Evolutionary conservation across 192 early-diverging fungal species (phyloP).

Genomic region (Mortierella claussenii): DNA sequence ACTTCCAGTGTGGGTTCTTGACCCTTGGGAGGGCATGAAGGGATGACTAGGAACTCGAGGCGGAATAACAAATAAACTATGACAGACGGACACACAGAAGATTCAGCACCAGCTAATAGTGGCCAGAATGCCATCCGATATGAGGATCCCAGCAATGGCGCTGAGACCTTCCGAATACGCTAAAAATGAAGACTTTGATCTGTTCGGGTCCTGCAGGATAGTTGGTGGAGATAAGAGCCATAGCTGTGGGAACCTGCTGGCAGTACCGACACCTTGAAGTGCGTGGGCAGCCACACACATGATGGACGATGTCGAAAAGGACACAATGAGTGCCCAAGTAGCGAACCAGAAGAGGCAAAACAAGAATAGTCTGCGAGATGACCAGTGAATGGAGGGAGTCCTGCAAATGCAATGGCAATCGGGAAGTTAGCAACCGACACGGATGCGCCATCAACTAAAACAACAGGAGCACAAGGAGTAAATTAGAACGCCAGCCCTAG

Average conservation of each 20-base stretch:
- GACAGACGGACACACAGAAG: constrained; percentile 50
- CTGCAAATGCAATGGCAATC: constrained; percentile 48
- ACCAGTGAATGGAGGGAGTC: constrained; percentile 40
- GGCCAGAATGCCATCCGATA: constrained; percentile 41
- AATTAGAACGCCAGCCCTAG: too few relatives aligned
- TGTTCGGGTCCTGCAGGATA: constrained; percentile 27
- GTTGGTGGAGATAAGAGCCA: constrained; percentile 44
- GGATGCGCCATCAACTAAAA: constrained; percentile 42
- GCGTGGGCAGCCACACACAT: constrained; percentile 42
- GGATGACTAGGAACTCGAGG: constrained; percentile 32
- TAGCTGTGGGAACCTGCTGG: constrained; percentile 33
- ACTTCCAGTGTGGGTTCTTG: constrained; percentile 24
- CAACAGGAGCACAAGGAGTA: too few relatives aligned
- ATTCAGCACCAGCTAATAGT: constrained; percentile 53
- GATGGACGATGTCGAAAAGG: constrained; percentile 36
- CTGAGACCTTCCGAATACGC: constrained; percentile 32
- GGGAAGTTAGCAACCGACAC: constrained; percentile 37
- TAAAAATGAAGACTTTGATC: constrained; percentile 31
- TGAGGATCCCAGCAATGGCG: constrained; percentile 32
- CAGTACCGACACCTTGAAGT: constrained; percentile 45
- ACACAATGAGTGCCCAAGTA: constrained; percentile 36
- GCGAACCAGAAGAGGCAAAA: constrained; percentile 44
- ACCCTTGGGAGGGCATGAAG: neutral
- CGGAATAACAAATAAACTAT: constrained; percentile 17
- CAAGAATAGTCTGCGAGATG: constrained; percentile 39